Conservation (phyloP, 257 asterid genomes). For the Rubia yunnanensis region DNA sequence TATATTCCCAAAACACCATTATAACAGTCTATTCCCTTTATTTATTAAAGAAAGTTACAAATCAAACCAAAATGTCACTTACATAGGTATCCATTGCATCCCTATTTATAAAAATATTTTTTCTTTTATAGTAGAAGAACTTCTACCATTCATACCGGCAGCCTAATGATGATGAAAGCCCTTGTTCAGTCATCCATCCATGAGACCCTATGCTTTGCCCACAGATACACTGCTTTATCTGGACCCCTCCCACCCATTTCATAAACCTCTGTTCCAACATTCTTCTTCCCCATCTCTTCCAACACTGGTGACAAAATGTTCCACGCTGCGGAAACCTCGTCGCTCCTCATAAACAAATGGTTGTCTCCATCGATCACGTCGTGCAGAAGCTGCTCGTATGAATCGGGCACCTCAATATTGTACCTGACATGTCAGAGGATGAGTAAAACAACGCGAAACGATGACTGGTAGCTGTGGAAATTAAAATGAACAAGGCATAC, state of each 20-base stretch:
- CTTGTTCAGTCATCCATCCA: slow-evolving; percentile 33
- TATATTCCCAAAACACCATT: no score
- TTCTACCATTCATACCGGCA: neutral
- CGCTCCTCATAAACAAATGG: slow-evolving; percentile 46
- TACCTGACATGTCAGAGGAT: slow-evolving; percentile 24
- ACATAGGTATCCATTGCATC: no score
- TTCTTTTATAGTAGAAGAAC: no score
- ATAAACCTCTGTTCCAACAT: slow-evolving; percentile 21
- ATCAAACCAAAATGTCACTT: no score
- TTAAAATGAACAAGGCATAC: slow-evolving; percentile 17
- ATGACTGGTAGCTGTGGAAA: neutral
- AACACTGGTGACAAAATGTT: slow-evolving; percentile 32
- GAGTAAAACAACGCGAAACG: neutral
- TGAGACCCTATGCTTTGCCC: slow-evolving; percentile 37
- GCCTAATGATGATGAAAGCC: neutral
- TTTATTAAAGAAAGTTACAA: no score
- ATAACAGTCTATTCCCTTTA: no score
- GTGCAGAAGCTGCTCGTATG: slow-evolving; percentile 44
- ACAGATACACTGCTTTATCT: slow-evolving; percentile 29
- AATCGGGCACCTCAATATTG: slow-evolving; percentile 31
- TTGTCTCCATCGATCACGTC: slow-evolving; percentile 46
- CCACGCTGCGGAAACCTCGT: slow-evolving; percentile 45
- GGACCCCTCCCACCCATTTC: slow-evolving; percentile 40
- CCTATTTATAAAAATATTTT: no score
- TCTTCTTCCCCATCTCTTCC: slow-evolving; percentile 27